A percentile compares a stretch with the other conserved stretches of the same genome.
phyloP scores from a whole-genome alignment of 192 early-diverging fungal genomes.

The Backusella sp. region DNA sequence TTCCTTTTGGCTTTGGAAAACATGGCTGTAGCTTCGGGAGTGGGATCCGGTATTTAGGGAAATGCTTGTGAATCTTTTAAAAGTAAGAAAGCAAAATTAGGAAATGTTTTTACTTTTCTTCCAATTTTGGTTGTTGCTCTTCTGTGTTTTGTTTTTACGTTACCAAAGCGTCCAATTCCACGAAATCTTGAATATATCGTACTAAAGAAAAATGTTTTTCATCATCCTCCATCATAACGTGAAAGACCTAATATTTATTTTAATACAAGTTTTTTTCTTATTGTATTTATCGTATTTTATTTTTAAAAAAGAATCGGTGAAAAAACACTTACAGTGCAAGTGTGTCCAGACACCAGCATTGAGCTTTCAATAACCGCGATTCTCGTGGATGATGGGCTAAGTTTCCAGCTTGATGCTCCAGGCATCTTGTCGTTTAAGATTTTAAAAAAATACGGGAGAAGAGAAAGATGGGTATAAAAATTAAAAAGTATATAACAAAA shows the following conservation, averaged over 20 bases:
- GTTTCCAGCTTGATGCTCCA: not conserved
- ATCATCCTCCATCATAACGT: conserved; percentile 33
- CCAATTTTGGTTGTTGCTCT: not conserved
- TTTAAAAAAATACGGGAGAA: not conserved
- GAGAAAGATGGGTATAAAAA: not conserved
- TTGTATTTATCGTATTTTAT: not conserved
- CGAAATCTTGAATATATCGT: conserved; percentile 32
- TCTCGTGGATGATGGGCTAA: not conserved
- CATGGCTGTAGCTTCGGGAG: not conserved
- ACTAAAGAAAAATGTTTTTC: conserved; percentile 23
- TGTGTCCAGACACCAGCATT: not conserved
- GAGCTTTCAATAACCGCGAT: conserved; percentile 27
- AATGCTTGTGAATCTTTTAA: conserved; percentile 10
- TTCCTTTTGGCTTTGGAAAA: not conserved
- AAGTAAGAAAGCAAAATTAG: not conserved
- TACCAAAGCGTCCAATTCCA: conserved; percentile 31
- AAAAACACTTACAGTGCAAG: conserved; percentile 5
- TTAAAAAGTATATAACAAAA: not conserved
- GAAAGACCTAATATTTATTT: conserved; percentile 27
- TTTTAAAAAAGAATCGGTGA: not conserved
- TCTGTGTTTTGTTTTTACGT: not conserved
- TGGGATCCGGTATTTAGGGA: conserved; percentile 5
- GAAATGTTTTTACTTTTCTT: not conserved
- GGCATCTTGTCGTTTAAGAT: not conserved
- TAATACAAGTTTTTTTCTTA: not conserved